phyloP scores from a whole-genome alignment of 208 protist genomes.

The Naegleria gruberi region DNA sequence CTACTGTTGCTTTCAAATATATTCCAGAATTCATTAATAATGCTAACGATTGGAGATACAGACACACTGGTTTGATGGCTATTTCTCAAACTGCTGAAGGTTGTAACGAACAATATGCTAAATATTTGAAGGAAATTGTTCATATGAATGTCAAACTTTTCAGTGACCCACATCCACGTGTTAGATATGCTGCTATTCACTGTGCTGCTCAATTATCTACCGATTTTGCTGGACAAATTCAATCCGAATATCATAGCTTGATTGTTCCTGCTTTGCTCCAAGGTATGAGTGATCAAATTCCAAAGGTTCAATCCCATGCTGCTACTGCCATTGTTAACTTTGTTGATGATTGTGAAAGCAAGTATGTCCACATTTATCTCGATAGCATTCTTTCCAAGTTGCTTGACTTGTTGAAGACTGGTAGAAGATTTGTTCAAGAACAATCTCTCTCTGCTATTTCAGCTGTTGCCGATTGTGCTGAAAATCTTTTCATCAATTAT shows the following conservation, averaged over 20 bases:
- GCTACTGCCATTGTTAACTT: slow-evolving; percentile 70
- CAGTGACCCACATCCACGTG: slow-evolving; percentile 55
- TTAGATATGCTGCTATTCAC: slow-evolving; percentile 68
- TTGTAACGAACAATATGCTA: slow-evolving; percentile 42
- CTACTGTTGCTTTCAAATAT: slow-evolving; percentile 39
- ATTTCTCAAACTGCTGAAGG: slow-evolving; percentile 63
- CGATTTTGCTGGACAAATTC: slow-evolving; percentile 52
- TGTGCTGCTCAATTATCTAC: slow-evolving; percentile 63
- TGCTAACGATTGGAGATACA: slow-evolving; percentile 50
- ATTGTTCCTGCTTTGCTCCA: slow-evolving; percentile 47
- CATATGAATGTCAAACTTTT: not conserved
- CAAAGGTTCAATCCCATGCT: slow-evolving; percentile 48
- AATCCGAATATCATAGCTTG: slow-evolving; percentile 28
- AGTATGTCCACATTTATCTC: slow-evolving; percentile 41
- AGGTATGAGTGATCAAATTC: slow-evolving; percentile 42
- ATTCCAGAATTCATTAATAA: slow-evolving; percentile 39
- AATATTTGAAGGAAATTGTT: slow-evolving; percentile 48
- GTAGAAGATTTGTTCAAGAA: slow-evolving; percentile 45
- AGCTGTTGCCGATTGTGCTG: slow-evolving; percentile 52
- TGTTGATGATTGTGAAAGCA: slow-evolving; percentile 42
- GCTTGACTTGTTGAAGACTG: slow-evolving; percentile 33
- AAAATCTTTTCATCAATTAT: slow-evolving; percentile 51
- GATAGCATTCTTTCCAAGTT: slow-evolving; percentile 40
- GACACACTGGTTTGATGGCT: slow-evolving; percentile 54
- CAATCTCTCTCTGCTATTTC: slow-evolving; percentile 67